Percentiles rank a stretch among this genome's conserved stretches.
Evolutionary conservation across 2,329 filamentous ascomycete genomes (phyloP).

Genomic region (Penicillium hesseltinei): DNA sequence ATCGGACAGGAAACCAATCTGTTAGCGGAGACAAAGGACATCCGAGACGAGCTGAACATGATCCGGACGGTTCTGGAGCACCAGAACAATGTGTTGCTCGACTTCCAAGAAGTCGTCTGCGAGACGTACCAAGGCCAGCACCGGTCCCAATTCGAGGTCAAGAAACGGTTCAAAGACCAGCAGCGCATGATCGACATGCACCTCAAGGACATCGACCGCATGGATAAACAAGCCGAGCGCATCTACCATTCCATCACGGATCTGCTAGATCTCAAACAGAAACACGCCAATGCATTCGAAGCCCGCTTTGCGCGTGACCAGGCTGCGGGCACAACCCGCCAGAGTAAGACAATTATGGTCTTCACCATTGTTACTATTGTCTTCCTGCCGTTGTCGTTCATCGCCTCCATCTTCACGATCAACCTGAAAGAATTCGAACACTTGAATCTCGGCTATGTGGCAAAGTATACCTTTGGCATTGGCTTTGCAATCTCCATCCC

Average conservation of each 20-base stretch:
- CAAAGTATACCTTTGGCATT: conserved; percentile 57
- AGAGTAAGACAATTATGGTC: conserved; percentile 58
- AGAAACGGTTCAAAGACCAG: conserved; percentile 57
- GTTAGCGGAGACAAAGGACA: conserved; percentile 64
- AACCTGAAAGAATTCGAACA: conserved; percentile 50
- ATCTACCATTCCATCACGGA: conserved; percentile 62
- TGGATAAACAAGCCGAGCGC: conserved; percentile 61
- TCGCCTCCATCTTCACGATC: conserved; percentile 56
- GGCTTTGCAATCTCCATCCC: conserved; percentile 55
- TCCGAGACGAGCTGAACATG: conserved; percentile 66
- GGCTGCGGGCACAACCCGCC: conserved; percentile 58
- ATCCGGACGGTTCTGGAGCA: conserved; percentile 47
- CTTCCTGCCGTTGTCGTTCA: conserved; percentile 57
- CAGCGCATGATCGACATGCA: conserved; percentile 58
- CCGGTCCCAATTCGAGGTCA: conserved; percentile 48
- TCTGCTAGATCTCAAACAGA: conserved; percentile 66
- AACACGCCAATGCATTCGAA: conserved; percentile 66
- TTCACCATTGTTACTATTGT: conserved; percentile 61
- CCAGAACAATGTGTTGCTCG: conserved; percentile 36
- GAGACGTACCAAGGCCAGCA: conserved; percentile 37
- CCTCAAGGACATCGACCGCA: conserved; percentile 60
- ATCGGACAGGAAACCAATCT: conserved; percentile 62
- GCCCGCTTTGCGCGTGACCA: conserved; percentile 59
- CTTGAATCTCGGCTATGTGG: conserved; percentile 51
- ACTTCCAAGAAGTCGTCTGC: conserved; percentile 38